These are phyloP conservation scores for Gymnopus androsaceus DNA, from an alignment of 1,284 basidiomycete species.

Conservation along the genomic window DNA sequence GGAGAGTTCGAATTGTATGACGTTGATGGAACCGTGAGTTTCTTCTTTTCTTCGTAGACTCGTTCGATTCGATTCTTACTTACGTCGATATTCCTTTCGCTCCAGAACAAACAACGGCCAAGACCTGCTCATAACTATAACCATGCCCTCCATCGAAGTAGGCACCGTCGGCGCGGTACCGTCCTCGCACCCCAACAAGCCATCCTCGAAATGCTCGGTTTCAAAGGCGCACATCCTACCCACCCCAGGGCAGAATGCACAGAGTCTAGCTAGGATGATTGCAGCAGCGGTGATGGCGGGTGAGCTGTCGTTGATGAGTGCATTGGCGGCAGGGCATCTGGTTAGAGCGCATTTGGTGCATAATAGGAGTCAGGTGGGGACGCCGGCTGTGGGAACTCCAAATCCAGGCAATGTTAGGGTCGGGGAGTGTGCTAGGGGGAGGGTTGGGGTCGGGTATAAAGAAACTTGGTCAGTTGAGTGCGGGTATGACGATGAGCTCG, in stretches of 20 bases:
- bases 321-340: slow-evolving; percentile 89
- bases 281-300: slow-evolving; percentile 93
- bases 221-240: slow-evolving; percentile 83
- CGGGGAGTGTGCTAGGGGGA: slow-evolving; percentile 12
- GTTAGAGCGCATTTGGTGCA: slow-evolving; percentile 89
- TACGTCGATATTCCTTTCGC: slow-evolving; percentile 13
- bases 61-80: slow-evolving; percentile 9
- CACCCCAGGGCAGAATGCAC: slow-evolving; percentile 86
- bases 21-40: slow-evolving; percentile 94
- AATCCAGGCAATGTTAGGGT: slow-evolving; percentile 46
- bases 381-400: slow-evolving; percentile 44
- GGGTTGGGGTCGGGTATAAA: neutral
- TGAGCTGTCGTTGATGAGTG: slow-evolving; percentile 86
- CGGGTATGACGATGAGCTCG: too few relatives aligned
- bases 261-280: slow-evolving; percentile 84
- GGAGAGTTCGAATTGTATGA: slow-evolving; percentile 98
- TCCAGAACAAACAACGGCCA: slow-evolving; percentile 82
- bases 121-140: slow-evolving; percentile 89
- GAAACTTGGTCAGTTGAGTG: neutral
- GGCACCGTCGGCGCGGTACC: slow-evolving; percentile 95
- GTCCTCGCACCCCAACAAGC: slow-evolving; percentile 85
- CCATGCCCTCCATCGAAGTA: slow-evolving; percentile 96
- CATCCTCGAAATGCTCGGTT: slow-evolving; percentile 91
- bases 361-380: slow-evolving; percentile 69
- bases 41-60: slow-evolving; percentile 10